Percentiles rank a stretch among this genome's conserved stretches.
phyloP scores from a whole-genome alignment of 2,329 filamentous ascomycete genomes.

The Xylaria sp. region DNA sequence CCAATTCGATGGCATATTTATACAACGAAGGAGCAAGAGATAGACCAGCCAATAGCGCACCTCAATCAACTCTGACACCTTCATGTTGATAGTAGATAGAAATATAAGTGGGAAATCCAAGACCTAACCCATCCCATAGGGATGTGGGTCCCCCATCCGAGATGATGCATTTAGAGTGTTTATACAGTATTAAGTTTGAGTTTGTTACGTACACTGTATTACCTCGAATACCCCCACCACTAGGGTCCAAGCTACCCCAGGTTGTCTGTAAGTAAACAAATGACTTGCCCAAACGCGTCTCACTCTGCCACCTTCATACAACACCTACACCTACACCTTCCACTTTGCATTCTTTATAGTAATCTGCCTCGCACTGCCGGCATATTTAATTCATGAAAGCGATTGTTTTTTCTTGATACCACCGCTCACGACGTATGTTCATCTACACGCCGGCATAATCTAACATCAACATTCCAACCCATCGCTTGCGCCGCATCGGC shows the following conservation, averaged over 20 bases:
- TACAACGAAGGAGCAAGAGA: too few relatives aligned
- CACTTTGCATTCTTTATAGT: not conserved
- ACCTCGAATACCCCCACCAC: not conserved
- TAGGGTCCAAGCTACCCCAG: constrained; percentile 5
- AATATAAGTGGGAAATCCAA: too few relatives aligned
- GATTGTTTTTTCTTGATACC: not conserved
- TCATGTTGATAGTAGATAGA: too few relatives aligned
- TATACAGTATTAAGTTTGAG: not conserved
- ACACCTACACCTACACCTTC: constrained; percentile 12
- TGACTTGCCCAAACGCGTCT: constrained; percentile 29
- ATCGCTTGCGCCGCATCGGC: constrained; percentile 23
- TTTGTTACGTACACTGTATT: too few relatives aligned
- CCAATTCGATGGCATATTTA: too few relatives aligned
- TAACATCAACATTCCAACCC: constrained; percentile 23
- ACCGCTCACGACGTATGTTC: constrained; percentile 4
- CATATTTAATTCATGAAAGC: constrained; percentile 2
- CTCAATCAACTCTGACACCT: not conserved
- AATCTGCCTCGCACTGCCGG: not conserved
- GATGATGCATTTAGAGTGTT: too few relatives aligned
- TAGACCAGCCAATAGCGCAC: not conserved
- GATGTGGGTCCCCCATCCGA: too few relatives aligned
- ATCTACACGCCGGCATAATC: constrained; percentile 21
- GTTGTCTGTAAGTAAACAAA: constrained; percentile 36
- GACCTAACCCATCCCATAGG: too few relatives aligned
- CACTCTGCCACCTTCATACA: constrained; percentile 3